Conservation (phyloP, 495 filamentous ascomycete genomes). For the Hypoxylon rickii region DNA sequence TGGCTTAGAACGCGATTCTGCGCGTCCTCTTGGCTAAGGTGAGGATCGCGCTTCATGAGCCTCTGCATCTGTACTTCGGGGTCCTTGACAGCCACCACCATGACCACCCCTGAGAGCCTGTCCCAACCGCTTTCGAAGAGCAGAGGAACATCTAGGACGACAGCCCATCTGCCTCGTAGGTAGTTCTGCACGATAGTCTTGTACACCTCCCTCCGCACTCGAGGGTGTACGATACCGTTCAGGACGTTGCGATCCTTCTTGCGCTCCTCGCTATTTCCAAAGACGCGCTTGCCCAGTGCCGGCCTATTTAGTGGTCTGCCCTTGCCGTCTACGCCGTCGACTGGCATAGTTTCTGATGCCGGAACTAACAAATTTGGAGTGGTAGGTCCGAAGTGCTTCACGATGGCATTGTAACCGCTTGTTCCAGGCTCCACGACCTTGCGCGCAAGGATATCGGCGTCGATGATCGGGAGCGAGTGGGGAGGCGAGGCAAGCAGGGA, state of each 20-base stretch:
- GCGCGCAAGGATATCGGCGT: constrained; percentile 90
- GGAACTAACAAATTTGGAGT: constrained; percentile 84
- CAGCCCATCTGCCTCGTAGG: constrained; percentile 74
- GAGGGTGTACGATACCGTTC: constrained; percentile 91
- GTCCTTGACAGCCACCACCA: constrained; percentile 82
- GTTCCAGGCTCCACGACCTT: constrained; percentile 91
- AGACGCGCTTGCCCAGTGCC: constrained; percentile 81
- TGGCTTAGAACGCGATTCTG: constrained; percentile 81
- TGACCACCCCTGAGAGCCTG: constrained; percentile 72
- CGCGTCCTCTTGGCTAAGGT: constrained; percentile 78
- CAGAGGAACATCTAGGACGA: constrained; percentile 90
- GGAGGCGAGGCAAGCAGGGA: constrained; percentile 75
- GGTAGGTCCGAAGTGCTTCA: constrained; percentile 73
- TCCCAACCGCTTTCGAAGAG: constrained; percentile 89
- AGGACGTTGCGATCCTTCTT: constrained; percentile 70
- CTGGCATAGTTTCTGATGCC: constrained; percentile 44
- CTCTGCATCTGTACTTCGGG: constrained; percentile 78
- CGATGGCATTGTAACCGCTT: constrained; percentile 75
- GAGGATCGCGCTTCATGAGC: constrained; percentile 69
- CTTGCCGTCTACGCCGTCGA: constrained; percentile 48
- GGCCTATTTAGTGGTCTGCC: constrained; percentile 81
- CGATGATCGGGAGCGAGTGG: constrained; percentile 88
- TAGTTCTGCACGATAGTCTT: constrained; percentile 67
- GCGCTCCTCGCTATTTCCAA: constrained; percentile 70
- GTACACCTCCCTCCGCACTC: constrained; percentile 77